Evolutionary conservation across 768 basidiomycete genomes (phyloP), one percentile per base, ranked within the genome.

Genomic region (Ramaria sp.): DNA sequence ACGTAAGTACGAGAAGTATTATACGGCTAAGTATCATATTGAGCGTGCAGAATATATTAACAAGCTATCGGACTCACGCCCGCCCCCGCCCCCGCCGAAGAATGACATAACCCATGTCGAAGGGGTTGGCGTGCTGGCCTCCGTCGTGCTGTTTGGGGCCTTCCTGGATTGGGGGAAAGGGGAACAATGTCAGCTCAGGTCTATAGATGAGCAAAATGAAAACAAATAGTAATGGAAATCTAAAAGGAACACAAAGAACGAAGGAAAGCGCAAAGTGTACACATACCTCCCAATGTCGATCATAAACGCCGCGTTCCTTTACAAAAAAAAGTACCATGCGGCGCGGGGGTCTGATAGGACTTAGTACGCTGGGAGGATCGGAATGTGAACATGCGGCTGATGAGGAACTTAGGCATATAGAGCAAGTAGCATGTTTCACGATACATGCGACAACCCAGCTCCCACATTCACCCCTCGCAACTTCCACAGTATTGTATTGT

Each of bases 51-150:
- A 31, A 37, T 10, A 37, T 1, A 37, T 27, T 33, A 47, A 27
- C n/a, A 5, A 53, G 15, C 4, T 5, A 45, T 33, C 15, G 20
- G 10, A 78, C 82, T 69, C 57, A 86, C 86, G 79, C 52, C 81
- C 82, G 52, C n/a, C n/a, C n/a, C 90, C 57, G 86, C 86, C 79
- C 51, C 81, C 82, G 51, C 90, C 90, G 62, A 99, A 99, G 77
- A 97, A 96, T 63, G 74, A 85, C 42, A 86, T n/a, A 81, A 72
- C 98, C 98, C 63, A 96, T 79, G 69, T 98, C 96, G 66, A 97
- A 92, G 19, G 95, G 94, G 66, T 97, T 92, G 20, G 80, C 91
- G 48, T 84, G 84, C 24, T 66, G 64, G 42, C 68, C 65, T 57
- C 68, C 63, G 72, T 94, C 91, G 53, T 90, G 90, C 33, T 88